A percentile compares a stretch with the other conserved stretches of the same genome.
phyloP scores from a whole-genome alignment of 495 filamentous ascomycete species.

The Pseudoneurospora amorphoporcata region DNA sequence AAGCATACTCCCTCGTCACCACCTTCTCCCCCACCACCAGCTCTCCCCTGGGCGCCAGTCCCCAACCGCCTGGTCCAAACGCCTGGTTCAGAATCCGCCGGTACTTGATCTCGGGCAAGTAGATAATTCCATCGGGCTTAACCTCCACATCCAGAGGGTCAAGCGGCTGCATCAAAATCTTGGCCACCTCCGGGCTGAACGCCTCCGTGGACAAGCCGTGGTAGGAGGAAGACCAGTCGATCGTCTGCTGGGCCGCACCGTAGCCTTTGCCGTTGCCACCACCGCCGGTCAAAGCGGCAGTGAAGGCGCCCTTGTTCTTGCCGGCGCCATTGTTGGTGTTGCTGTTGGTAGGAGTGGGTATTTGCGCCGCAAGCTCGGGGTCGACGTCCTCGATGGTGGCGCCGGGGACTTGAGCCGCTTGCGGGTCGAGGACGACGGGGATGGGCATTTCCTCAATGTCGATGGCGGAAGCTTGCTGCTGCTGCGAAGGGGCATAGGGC shows the following conservation, averaged over 20 bases:
- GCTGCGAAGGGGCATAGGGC: not conserved
- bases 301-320: conserved; percentile 2
- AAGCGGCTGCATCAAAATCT: conserved; percentile 58
- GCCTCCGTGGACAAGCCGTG: conserved; percentile 70
- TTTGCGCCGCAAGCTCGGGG: conserved; percentile 10
- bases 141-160: conserved; percentile 77
- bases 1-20: conserved; percentile 90
- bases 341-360: conserved; percentile 6
- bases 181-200: conserved; percentile 66
- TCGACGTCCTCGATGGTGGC: conserved; percentile 23
- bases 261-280: conserved; percentile 15
- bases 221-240: conserved; percentile 92
- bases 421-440: conserved; percentile 12
- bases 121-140: conserved; percentile 93
- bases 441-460: not conserved
- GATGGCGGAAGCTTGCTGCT: not conserved
- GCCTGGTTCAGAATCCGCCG: conserved; percentile 80
- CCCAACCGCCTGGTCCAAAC: conserved; percentile 95
- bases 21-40: conserved; percentile 78
- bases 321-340: not conserved
- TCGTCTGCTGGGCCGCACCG: conserved; percentile 39
- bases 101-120: conserved; percentile 98
- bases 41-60: conserved; percentile 80
- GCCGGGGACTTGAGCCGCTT: conserved; percentile 22
- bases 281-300: conserved; percentile 13